Evolutionary conservation across 73 alveolate genomes (phyloP).

Genomic region (Effrenium voratum): DNA sequence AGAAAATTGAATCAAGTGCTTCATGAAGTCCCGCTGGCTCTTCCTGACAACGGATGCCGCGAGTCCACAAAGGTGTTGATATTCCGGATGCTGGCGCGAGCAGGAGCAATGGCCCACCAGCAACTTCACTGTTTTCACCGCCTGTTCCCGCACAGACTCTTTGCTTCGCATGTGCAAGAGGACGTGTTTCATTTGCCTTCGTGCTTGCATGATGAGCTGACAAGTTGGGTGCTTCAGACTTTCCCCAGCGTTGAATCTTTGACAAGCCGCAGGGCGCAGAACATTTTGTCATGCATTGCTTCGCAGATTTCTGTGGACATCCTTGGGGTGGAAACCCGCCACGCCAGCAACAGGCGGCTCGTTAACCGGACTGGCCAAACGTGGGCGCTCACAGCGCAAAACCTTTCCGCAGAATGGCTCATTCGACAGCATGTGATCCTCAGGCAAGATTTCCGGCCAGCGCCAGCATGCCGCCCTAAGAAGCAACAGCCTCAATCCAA

Average conservation of each 20-base stretch:
- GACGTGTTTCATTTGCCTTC: background rate
- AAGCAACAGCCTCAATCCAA: background rate
- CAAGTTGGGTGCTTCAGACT: background rate
- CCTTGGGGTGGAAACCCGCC: background rate
- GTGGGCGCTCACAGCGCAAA: background rate
- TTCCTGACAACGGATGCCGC: no score
- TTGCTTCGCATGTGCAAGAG: background rate
- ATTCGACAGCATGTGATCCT: background rate
- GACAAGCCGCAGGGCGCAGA: background rate
- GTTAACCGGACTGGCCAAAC: background rate
- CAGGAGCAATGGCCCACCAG: no score
- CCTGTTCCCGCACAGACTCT: background rate
- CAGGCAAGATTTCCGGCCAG: background rate
- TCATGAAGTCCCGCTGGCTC: no score
- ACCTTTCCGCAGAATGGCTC: background rate
- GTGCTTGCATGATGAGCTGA: background rate
- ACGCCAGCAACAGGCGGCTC: background rate
- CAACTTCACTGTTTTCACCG: no score
- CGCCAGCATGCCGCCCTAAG: background rate
- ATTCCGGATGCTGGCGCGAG: background rate
- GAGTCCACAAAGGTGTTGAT: no score
- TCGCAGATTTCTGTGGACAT: background rate
- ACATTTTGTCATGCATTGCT: background rate
- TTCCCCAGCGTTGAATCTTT: background rate
- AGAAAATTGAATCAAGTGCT: no score